Conservation (phyloP, 768 basidiomycete genomes). For the Xerocomus spinulosus region DNA sequence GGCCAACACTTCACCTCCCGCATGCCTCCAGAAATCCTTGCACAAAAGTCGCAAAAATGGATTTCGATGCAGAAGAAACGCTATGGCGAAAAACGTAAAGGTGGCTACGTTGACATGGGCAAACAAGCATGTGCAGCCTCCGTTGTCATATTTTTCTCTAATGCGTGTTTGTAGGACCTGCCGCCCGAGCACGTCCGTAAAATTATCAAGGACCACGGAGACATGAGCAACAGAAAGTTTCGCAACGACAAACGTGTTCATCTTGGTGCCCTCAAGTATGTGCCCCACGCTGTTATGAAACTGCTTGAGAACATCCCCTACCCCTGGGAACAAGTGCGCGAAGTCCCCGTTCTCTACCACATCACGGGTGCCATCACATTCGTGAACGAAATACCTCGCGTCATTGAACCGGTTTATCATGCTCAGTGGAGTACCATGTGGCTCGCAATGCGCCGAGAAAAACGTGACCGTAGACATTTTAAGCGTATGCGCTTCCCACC, state of each 20-base stretch:
- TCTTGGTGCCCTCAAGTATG: conserved; percentile 95
- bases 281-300: conserved; percentile 99
- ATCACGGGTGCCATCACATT: conserved; percentile 99
- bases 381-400: conserved; percentile 95
- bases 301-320: conserved; percentile 96
- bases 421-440: conserved; percentile 99
- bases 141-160: neutral
- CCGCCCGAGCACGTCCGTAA: conserved; percentile 98
- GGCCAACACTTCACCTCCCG: conserved; percentile 35
- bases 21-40: conserved; percentile 66
- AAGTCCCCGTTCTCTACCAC: conserved; percentile 97
- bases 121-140: conserved; percentile 64
- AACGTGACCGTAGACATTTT: conserved; percentile 97
- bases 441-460: conserved; percentile 98
- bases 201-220: conserved; percentile 99
- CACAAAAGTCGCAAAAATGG: conserved; percentile 96
- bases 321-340: conserved; percentile 99
- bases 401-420: conserved; percentile 97
- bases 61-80: conserved; percentile 88
- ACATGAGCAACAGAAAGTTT: conserved; percentile 99
- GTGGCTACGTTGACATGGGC: conserved; percentile 87
- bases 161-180: conserved; percentile 56
- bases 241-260: conserved; percentile 99
- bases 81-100: conserved; percentile 87
- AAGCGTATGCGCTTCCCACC: conserved; percentile 99